These are phyloP conservation scores for Termitomyces sp. DNA, from an alignment of 768 basidiomycete genomes.

Conservation along the genomic window DNA sequence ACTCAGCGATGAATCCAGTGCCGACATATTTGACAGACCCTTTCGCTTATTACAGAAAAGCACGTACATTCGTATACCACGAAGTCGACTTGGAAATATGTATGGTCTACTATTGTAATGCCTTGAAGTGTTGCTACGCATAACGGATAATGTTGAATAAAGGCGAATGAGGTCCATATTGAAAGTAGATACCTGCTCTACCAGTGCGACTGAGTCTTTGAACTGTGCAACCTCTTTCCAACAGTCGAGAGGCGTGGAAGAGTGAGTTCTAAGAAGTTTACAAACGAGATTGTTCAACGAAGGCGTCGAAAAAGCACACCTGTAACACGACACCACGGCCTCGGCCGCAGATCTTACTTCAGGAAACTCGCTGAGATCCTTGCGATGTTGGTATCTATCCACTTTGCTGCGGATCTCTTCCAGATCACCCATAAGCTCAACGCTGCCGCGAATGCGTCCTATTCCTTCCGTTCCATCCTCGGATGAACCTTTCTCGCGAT, in stretches of 20 bases:
- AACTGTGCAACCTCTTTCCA: slow-evolving; percentile 69
- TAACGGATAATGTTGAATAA: neutral
- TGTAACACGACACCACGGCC: slow-evolving; percentile 71
- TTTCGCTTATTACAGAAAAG: neutral
- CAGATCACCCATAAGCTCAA: slow-evolving; percentile 65
- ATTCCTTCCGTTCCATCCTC: slow-evolving; percentile 32
- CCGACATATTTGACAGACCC: neutral
- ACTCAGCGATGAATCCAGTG: slow-evolving; percentile 4
- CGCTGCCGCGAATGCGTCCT: slow-evolving; percentile 52
- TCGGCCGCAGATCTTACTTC: slow-evolving; percentile 52
- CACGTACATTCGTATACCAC: slow-evolving; percentile 3
- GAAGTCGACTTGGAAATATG: slow-evolving; percentile 2
- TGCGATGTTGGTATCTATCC: slow-evolving; percentile 60
- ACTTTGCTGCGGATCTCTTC: slow-evolving; percentile 70
- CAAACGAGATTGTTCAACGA: neutral
- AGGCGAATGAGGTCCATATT: neutral
- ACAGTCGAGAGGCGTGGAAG: slow-evolving; percentile 60
- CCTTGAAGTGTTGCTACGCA: slow-evolving; percentile 57
- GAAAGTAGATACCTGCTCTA: slow-evolving; percentile 53
- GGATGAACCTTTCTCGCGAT: slow-evolving; percentile 58
- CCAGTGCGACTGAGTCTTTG: slow-evolving; percentile 57
- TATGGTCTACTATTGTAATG: slow-evolving; percentile 34
- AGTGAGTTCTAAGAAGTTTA: slow-evolving; percentile 38
- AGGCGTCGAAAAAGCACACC: slow-evolving; percentile 33
- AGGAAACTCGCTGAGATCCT: slow-evolving; percentile 48